A percentile compares a stretch with the other conserved stretches of the same genome.
Evolutionary conservation across 306 rosid genomes (phyloP).

Genomic region (Rosa chinensis): DNA sequence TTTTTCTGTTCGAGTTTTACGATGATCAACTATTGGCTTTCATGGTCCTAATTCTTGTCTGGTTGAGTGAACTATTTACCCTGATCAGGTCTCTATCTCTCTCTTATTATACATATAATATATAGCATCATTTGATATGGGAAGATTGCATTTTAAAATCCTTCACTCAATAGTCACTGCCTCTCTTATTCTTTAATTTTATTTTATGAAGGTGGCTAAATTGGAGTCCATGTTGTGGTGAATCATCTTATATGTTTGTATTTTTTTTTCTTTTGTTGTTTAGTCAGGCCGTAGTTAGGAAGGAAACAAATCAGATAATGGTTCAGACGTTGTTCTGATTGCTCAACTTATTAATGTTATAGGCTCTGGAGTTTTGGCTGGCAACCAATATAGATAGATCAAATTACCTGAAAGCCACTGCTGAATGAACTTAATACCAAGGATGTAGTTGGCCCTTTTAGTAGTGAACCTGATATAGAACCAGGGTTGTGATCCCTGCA

Average conservation of each 20-base stretch:
- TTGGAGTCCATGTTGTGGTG: not conserved
- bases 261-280: not conserved
- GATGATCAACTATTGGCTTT: conserved; percentile 95
- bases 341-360: not conserved
- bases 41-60: conserved; percentile 93
- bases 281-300: not conserved
- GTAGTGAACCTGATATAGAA: not conserved
- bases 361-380: not conserved
- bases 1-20: conserved; percentile 94
- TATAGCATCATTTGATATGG: not conserved
- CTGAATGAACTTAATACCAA: not conserved
- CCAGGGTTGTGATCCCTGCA: not conserved
- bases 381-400: not conserved
- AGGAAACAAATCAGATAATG: not conserved
- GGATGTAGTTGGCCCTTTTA: not conserved
- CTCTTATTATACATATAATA: not conserved
- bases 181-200: not conserved
- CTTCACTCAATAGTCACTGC: not conserved
- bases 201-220: not conserved
- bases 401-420: not conserved
- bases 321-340: not conserved
- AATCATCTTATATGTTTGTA: not conserved
- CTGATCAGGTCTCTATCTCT: conserved; percentile 69
- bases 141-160: not conserved
- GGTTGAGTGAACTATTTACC: conserved; percentile 96